Percentiles rank a stretch among this genome's conserved stretches.
These are phyloP conservation scores for Fusarium poae DNA, from an alignment of 2,329 filamentous ascomycete species.

Conservation along the genomic window DNA sequence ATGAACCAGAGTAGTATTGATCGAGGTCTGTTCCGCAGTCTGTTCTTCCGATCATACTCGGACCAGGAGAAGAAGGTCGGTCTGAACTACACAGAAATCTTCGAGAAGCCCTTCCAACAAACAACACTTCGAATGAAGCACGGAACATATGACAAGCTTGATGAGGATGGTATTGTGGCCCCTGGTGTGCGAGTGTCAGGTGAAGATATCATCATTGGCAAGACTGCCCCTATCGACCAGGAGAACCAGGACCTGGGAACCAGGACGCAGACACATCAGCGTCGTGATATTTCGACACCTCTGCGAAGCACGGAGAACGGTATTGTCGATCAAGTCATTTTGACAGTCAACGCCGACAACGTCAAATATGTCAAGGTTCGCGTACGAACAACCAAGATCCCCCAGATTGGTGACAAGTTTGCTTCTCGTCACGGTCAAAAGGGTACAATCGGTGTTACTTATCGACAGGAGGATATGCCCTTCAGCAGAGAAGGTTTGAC, in stretches of 20 bases:
- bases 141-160: constrained; percentile 96
- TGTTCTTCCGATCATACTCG: constrained; percentile 98
- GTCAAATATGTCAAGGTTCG: constrained; percentile 97
- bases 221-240: constrained; percentile 93
- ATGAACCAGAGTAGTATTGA: constrained; percentile 99
- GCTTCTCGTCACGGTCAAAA: constrained; percentile 99
- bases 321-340: constrained; percentile 91
- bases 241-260: constrained; percentile 95
- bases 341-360: constrained; percentile 95
- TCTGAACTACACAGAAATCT: constrained; percentile 90
- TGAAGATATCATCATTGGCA: constrained; percentile 99
- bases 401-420: constrained; percentile 99
- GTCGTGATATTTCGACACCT: constrained; percentile 95
- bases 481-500: constrained; percentile 92
- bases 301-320: constrained; percentile 96
- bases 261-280: constrained; percentile 88
- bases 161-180: constrained; percentile 94
- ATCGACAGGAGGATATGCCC: constrained; percentile 98
- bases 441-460: constrained; percentile 98
- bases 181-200: constrained; percentile 95
- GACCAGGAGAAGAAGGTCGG: constrained; percentile 97
- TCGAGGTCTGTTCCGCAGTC: constrained; percentile 93
- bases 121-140: constrained; percentile 95
- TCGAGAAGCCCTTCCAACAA: constrained; percentile 91
- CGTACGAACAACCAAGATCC: constrained; percentile 96